Percentiles rank a stretch among this genome's conserved stretches.
These are phyloP conservation scores for Pseudozyma thailandica DNA, from an alignment of 1,284 basidiomycete species.

Conservation along the genomic window DNA sequence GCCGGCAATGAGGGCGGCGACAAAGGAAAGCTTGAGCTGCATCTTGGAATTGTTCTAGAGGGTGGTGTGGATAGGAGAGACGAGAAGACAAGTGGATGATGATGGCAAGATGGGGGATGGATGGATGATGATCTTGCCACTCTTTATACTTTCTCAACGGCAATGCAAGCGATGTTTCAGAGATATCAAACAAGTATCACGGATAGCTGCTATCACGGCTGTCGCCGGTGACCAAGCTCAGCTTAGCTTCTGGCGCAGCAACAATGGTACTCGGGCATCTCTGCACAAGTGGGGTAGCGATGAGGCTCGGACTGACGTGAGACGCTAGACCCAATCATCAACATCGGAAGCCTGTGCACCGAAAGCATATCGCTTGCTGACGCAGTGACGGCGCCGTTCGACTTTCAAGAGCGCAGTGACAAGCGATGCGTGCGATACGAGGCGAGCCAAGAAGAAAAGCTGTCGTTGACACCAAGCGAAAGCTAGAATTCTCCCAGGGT, in stretches of 20 bases:
- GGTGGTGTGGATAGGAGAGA: constrained; percentile 1
- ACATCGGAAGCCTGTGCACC: constrained; percentile 41
- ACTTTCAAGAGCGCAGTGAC: background rate
- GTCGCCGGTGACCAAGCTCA: no score
- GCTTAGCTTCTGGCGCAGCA: background rate
- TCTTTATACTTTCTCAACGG: constrained; percentile 31
- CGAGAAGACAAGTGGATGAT: constrained; percentile 3
- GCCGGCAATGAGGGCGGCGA: constrained; percentile 51
- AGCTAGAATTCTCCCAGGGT: no score
- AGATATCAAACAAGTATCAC: background rate
- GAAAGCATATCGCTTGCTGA: constrained; percentile 5
- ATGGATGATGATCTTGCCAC: background rate
- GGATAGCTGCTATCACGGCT: background rate
- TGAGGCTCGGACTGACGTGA: background rate
- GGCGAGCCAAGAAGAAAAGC: constrained; percentile 8
- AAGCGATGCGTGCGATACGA: background rate
- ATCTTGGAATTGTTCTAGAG: constrained; percentile 20
- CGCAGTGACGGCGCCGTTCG: background rate
- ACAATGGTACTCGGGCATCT: constrained; percentile 12
- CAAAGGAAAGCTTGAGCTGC: constrained; percentile 58
- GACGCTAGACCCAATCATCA: constrained; percentile 3
- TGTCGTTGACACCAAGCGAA: background rate
- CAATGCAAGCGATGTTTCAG: background rate
- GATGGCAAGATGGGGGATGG: constrained; percentile 3
- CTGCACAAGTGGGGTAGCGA: background rate